Conservation (phyloP, 2,329 filamentous ascomycete genomes). For the Orbilia ellipsospora region DNA sequence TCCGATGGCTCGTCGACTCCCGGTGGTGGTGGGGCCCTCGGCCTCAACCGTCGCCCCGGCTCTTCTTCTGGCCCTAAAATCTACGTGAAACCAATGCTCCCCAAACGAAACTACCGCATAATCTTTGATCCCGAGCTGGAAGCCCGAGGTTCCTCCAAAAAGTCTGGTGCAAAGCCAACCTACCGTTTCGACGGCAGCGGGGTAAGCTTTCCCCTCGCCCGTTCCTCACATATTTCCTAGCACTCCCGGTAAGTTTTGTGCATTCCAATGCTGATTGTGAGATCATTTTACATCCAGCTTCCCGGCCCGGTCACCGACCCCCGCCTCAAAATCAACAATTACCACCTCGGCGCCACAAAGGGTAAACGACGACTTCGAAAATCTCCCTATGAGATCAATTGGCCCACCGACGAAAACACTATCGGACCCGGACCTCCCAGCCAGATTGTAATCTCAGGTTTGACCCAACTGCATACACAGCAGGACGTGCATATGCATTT, state of each 20-base stretch:
- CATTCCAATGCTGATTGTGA: slow-evolving; percentile 57
- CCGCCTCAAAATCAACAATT: slow-evolving; percentile 75
- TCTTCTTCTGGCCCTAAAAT: slow-evolving; percentile 47
- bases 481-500: slow-evolving; percentile 80
- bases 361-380: slow-evolving; percentile 78
- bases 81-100: slow-evolving; percentile 65
- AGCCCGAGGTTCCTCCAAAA: slow-evolving; percentile 68
- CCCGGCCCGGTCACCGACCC: slow-evolving; percentile 86
- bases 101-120: slow-evolving; percentile 68
- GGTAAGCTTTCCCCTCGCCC: slow-evolving; percentile 62
- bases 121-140: slow-evolving; percentile 74
- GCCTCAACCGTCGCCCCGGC: slow-evolving; percentile 51
- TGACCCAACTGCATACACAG: slow-evolving; percentile 87
- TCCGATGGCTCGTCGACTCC: slow-evolving; percentile 38
- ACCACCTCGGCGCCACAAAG: slow-evolving; percentile 71
- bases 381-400: slow-evolving; percentile 81
- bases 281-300: slow-evolving; percentile 65
- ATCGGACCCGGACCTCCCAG: slow-evolving; percentile 89
- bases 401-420: slow-evolving; percentile 87
- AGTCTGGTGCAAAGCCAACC: slow-evolving; percentile 67
- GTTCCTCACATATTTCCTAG: neutral
- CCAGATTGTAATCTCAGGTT: slow-evolving; percentile 93
- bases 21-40: slow-evolving; percentile 59
- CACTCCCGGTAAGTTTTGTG: neutral
- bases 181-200: slow-evolving; percentile 67